These are phyloP conservation scores for Talaromyces islandicus DNA, from an alignment of 2,329 filamentous ascomycete species.

Conservation along the genomic window DNA sequence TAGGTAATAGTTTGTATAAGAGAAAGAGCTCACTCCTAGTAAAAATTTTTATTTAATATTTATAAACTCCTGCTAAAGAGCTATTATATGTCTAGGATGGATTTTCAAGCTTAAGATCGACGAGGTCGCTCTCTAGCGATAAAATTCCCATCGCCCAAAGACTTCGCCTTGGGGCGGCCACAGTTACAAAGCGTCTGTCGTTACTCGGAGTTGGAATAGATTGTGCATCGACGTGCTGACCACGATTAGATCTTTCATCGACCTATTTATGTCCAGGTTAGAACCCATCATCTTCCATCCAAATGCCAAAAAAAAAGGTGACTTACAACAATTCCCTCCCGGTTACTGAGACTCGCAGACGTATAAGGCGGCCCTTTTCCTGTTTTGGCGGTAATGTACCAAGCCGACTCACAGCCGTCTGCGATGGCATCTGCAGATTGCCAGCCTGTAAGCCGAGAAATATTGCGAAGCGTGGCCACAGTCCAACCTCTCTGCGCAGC, in stretches of 20 bases:
- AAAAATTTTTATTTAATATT: no score
- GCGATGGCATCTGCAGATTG: constrained; percentile 77
- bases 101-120: constrained; percentile 1
- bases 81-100: not conserved
- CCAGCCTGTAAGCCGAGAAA: constrained; percentile 79
- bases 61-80: no score
- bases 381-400: constrained; percentile 67
- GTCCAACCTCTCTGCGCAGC: constrained; percentile 70
- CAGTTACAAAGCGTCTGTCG: constrained; percentile 10
- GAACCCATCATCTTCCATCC: not conserved
- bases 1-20: no score
- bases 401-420: constrained; percentile 74
- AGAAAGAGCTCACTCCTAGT: no score
- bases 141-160: constrained; percentile 11
- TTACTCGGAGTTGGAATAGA: not conserved
- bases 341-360: not conserved
- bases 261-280: not conserved
- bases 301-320: not conserved
- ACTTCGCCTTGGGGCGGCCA: not conserved
- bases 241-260: not conserved
- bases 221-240: not conserved
- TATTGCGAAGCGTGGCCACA: constrained; percentile 65
- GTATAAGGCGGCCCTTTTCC: constrained; percentile 72
- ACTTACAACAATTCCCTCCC: not conserved
- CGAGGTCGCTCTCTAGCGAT: constrained; percentile 9